Evolutionary conservation across 2,329 filamentous ascomycete genomes (phyloP).

Genomic region (Beauveria caledonica): DNA sequence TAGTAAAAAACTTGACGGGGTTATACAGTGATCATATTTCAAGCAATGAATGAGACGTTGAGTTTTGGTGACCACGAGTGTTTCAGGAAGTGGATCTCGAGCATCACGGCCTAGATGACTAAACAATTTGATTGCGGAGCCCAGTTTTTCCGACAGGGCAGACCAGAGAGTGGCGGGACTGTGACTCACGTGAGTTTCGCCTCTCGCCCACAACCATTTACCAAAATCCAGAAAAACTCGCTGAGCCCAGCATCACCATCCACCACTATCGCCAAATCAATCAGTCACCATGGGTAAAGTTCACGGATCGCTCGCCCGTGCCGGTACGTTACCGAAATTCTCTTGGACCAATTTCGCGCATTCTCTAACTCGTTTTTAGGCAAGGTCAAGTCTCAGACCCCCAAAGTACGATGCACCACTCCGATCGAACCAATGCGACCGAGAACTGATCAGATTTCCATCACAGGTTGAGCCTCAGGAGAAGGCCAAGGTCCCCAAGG

Average conservation of each 20-base stretch:
- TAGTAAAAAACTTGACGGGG: too few relatives aligned
- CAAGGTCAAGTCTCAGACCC: conserved; percentile 96
- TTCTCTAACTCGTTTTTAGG: conserved; percentile 59
- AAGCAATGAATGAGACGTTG: background rate
- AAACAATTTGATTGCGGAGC: background rate
- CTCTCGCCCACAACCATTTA: conserved; percentile 31
- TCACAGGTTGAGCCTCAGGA: conserved; percentile 75
- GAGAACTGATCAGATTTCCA: conserved; percentile 22
- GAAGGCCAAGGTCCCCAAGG: conserved; percentile 96
- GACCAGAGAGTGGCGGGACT: background rate
- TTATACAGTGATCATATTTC: background rate
- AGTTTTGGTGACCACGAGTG: too few relatives aligned
- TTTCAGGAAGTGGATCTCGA: background rate
- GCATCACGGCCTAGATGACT: background rate
- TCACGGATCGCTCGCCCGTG: conserved; percentile 90
- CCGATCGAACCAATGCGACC: conserved; percentile 18
- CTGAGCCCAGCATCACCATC: conserved; percentile 23
- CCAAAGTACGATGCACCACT: conserved; percentile 58
- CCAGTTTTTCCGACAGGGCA: conserved; percentile 12
- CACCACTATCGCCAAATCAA: conserved; percentile 30
- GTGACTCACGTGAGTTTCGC: conserved; percentile 29
- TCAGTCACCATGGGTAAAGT: conserved; percentile 75
- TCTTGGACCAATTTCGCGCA: conserved; percentile 11
- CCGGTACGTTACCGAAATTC: conserved; percentile 35
- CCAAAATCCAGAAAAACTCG: conserved; percentile 30